Evolutionary conservation across 495 filamentous ascomycete species (phyloP).

Genomic region (Lasiosphaeria ovina): DNA sequence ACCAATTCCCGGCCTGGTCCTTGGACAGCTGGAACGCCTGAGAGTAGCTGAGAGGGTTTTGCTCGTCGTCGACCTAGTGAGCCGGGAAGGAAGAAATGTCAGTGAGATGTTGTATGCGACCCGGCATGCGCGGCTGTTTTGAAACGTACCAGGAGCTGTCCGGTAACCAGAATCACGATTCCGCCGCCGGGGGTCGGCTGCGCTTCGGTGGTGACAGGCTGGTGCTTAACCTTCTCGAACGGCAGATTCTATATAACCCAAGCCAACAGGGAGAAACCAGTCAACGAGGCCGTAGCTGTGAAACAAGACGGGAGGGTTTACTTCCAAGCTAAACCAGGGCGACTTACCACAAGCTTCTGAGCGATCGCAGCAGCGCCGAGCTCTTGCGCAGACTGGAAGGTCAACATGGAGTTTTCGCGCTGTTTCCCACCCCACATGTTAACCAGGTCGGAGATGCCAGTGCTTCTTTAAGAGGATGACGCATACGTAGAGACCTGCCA

Average conservation of each 20-base stretch:
- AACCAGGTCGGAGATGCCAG: not conserved
- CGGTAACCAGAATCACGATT: conserved; percentile 83
- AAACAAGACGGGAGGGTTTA: not conserved
- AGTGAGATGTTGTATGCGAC: not conserved
- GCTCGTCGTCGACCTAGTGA: conserved; percentile 73
- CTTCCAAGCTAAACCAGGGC: not conserved
- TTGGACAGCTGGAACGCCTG: conserved; percentile 81
- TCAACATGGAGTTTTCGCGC: conserved; percentile 88
- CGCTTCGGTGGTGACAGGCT: conserved; percentile 66
- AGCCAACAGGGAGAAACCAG: conserved; percentile 33
- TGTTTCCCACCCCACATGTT: conserved; percentile 32
- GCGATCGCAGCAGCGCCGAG: conserved; percentile 62
- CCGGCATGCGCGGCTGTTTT: not conserved
- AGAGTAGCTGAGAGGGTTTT: conserved; percentile 77
- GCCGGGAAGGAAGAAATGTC: conserved; percentile 7
- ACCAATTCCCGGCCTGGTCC: conserved; percentile 68
- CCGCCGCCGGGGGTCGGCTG: conserved; percentile 65
- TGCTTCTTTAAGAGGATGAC: not conserved
- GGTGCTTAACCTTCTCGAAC: conserved; percentile 75
- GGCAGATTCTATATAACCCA: conserved; percentile 68
- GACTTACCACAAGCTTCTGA: conserved; percentile 70
- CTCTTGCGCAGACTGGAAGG: conserved; percentile 69
- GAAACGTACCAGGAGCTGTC: conserved; percentile 67
- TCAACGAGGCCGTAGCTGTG: not conserved
- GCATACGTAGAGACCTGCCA: conserved; percentile 77